phyloP scores from a whole-genome alignment of 2,329 filamentous ascomycete genomes.

The Sporothrix brasiliensis region DNA sequence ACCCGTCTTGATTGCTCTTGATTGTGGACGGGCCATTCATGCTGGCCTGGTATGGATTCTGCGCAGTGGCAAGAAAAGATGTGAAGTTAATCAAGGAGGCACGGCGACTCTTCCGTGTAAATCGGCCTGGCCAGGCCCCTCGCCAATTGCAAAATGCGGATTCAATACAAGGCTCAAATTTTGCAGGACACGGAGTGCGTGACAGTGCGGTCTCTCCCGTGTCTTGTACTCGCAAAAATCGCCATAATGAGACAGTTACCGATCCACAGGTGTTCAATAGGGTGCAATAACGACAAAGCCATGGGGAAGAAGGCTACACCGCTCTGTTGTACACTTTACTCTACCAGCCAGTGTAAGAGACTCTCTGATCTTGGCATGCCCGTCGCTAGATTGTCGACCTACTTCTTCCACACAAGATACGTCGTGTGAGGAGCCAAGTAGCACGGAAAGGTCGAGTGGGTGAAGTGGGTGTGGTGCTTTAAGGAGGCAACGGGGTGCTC shows the following conservation, averaged over 20 bases:
- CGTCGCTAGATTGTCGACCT: conserved; percentile 20
- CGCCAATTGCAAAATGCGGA: not conserved
- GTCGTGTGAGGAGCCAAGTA: conserved; percentile 12
- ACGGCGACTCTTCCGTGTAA: not conserved
- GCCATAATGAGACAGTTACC: not conserved
- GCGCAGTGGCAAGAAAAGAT: not conserved
- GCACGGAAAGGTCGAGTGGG: not conserved
- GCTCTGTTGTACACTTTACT: no score
- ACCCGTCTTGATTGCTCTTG: not conserved
- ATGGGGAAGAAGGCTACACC: not conserved
- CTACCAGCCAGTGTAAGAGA: not conserved
- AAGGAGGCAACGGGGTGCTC: not conserved
- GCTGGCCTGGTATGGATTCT: conserved; percentile 14
- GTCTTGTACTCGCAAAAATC: conserved; percentile 15
- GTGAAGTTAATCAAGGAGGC: not conserved
- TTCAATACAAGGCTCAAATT: not conserved
- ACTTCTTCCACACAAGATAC: not conserved
- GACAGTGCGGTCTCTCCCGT: not conserved
- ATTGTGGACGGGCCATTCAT: not conserved
- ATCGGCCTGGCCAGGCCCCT: conserved; percentile 4
- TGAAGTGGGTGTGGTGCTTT: conserved; percentile 16
- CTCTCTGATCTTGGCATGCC: conserved; percentile 24
- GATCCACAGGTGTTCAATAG: no score
- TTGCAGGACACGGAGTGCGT: not conserved
- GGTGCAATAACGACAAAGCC: not conserved